Evolutionary conservation across 1,139 yeast genomes (phyloP).

Genomic region (Hyphopichia pseudoburtonii): DNA sequence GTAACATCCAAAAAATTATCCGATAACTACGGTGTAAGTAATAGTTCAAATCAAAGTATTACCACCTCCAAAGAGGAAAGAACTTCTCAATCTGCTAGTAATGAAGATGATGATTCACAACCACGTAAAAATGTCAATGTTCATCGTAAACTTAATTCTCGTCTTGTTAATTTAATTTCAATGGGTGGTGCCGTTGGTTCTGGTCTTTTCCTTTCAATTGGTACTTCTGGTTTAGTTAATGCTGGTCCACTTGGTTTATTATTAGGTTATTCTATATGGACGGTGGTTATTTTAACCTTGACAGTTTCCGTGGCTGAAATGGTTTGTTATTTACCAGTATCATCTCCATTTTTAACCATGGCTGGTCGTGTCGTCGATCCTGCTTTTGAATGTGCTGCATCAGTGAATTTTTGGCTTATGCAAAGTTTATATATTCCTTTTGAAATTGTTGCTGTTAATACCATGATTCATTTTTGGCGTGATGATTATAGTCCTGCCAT

Average conservation of each 20-base stretch:
- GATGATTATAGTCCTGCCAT: conserved; percentile 70
- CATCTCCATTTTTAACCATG: conserved; percentile 60
- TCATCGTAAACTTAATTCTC: conserved; percentile 34
- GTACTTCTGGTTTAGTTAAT: conserved; percentile 36
- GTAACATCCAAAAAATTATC: background rate
- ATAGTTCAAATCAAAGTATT: background rate
- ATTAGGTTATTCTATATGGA: conserved; percentile 43
- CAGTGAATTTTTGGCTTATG: conserved; percentile 78
- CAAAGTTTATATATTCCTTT: conserved; percentile 78
- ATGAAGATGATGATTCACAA: too few species aligned
- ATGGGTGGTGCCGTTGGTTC: conserved; percentile 55
- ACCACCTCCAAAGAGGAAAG: background rate
- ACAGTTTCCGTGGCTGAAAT: conserved; percentile 79
- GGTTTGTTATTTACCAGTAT: conserved; percentile 76
- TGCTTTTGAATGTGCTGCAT: conserved; percentile 74
- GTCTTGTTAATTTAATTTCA: conserved; percentile 51
- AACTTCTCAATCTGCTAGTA: too few species aligned
- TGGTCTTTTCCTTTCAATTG: conserved; percentile 49
- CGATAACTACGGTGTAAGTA: conserved; percentile 3
- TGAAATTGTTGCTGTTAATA: conserved; percentile 78
- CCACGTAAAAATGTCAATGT: background rate
- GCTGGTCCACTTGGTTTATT: conserved; percentile 53
- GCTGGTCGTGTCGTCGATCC: conserved; percentile 61
- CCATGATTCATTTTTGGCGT: conserved; percentile 78
- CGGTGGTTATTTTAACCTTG: conserved; percentile 53